These are phyloP conservation scores for Pezicula radicicola DNA, from an alignment of 2,329 filamentous ascomycete genomes.

Conservation along the genomic window DNA sequence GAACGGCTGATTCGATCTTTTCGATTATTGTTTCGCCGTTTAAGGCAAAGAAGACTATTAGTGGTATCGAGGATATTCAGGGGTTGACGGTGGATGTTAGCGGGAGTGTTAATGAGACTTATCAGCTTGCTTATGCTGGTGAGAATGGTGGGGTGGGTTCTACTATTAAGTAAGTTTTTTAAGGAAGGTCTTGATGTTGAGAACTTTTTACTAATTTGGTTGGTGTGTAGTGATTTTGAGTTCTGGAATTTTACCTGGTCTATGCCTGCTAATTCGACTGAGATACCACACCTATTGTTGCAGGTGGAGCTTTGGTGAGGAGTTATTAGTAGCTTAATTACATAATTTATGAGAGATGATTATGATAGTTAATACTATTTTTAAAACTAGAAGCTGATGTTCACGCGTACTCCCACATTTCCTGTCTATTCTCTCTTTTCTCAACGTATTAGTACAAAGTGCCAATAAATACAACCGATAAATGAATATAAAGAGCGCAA, in stretches of 20 bases:
- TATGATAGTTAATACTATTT: too few relatives aligned
- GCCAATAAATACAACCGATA: too few relatives aligned
- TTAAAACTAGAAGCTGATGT: too few relatives aligned
- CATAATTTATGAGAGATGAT: too few relatives aligned
- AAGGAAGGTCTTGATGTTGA: background rate
- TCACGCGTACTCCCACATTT: too few relatives aligned
- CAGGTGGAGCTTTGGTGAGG: slow-evolving; percentile 14
- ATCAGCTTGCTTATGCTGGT: slow-evolving; percentile 15
- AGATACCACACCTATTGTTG: slow-evolving; percentile 16
- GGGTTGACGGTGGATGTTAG: slow-evolving; percentile 42
- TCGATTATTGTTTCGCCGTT: slow-evolving; percentile 48
- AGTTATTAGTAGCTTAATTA: too few relatives aligned
- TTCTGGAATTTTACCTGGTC: slow-evolving; percentile 43
- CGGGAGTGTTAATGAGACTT: slow-evolving; percentile 17
- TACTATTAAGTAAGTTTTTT: slow-evolving; percentile 32
- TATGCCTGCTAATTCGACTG: slow-evolving; percentile 31
- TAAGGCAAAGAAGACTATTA: slow-evolving; percentile 38
- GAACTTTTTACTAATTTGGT: background rate
- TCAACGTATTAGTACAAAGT: too few relatives aligned
- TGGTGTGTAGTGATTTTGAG: slow-evolving; percentile 34
- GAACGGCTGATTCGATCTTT: slow-evolving; percentile 46
- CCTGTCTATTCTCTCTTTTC: too few relatives aligned
- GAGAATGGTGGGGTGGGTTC: slow-evolving; percentile 31
- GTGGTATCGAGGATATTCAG: slow-evolving; percentile 43
- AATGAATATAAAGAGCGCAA: too few relatives aligned